Percentiles rank a stretch among this genome's conserved stretches.
Evolutionary conservation across 2,329 filamentous ascomycete species (phyloP).

Genomic region (Aspergillus ibericus): DNA sequence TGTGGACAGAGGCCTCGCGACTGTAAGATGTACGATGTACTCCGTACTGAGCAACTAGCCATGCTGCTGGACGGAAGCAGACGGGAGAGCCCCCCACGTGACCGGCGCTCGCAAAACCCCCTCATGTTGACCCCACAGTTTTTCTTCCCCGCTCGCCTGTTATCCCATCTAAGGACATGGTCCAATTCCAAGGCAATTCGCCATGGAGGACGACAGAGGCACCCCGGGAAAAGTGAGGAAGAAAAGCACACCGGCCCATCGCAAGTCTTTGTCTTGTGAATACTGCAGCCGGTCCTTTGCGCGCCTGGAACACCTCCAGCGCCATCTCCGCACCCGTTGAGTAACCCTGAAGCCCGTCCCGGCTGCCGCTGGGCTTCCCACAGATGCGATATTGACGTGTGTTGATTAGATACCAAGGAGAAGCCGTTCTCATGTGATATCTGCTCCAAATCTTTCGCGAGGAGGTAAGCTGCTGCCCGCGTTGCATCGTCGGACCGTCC

Average conservation of each 20-base stretch:
- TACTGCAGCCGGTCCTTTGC: constrained; percentile 51
- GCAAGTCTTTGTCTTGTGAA: constrained; percentile 50
- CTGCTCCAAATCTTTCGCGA: constrained; percentile 50
- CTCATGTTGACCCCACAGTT: constrained; percentile 37
- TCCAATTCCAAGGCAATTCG: constrained; percentile 26
- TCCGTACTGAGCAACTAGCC: too few species aligned
- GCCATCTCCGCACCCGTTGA: constrained; percentile 53
- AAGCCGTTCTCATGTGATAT: constrained; percentile 53
- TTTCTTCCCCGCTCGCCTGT: constrained; percentile 40
- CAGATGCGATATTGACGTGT: constrained; percentile 23
- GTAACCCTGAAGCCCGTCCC: constrained; percentile 33
- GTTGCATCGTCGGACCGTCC: constrained; percentile 5
- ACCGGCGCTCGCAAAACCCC: constrained; percentile 18
- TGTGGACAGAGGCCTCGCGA: neutral
- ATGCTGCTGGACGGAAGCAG: neutral
- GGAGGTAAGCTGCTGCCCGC: constrained; percentile 36
- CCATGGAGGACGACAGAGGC: constrained; percentile 43
- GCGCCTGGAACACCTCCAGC: constrained; percentile 52
- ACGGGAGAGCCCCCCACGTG: constrained; percentile 16
- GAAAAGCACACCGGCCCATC: constrained; percentile 41
- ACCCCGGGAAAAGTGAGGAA: constrained; percentile 41
- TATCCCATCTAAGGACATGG: constrained; percentile 25
- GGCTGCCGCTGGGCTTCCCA: neutral
- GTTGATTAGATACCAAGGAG: constrained; percentile 48
- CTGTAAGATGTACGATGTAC: neutral